Conservation (phyloP, 495 filamentous ascomycete genomes). For the Xylaria castorea region DNA sequence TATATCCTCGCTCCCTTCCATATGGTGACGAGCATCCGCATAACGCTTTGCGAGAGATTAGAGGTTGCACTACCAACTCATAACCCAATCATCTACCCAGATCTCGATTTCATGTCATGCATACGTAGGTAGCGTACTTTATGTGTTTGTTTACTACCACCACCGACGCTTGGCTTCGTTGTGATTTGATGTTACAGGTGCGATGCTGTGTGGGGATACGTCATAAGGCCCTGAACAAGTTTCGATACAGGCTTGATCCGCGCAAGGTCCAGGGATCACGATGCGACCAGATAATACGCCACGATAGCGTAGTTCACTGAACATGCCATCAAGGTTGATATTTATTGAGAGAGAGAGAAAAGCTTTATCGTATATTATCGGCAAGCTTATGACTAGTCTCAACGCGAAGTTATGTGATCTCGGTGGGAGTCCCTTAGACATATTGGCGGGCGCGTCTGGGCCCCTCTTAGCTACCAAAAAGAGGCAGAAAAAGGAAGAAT, state of each 20-base stretch:
- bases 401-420: too few species aligned
- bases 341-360: not conserved
- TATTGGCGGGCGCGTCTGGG: too few species aligned
- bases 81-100: not conserved
- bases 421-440: too few species aligned
- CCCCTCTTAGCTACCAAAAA: too few species aligned
- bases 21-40: not conserved
- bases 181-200: not conserved
- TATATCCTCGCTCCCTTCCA: not conserved
- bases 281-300: not conserved
- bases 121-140: not conserved
- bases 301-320: not conserved
- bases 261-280: not conserved
- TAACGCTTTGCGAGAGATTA: not conserved
- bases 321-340: not conserved
- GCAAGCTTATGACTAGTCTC: not conserved
- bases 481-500: too few species aligned
- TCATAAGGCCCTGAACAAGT: not conserved
- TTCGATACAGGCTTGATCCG: not conserved
- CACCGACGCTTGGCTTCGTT: not conserved
- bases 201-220: not conserved
- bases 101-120: conserved; percentile 30
- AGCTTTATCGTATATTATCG: not conserved
- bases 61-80: not conserved
- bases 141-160: not conserved